Evolutionary conservation across 345 rosid genomes (phyloP), one percentile per base, ranked within the genome.

Genomic region (Erodium maritimum): DNA sequence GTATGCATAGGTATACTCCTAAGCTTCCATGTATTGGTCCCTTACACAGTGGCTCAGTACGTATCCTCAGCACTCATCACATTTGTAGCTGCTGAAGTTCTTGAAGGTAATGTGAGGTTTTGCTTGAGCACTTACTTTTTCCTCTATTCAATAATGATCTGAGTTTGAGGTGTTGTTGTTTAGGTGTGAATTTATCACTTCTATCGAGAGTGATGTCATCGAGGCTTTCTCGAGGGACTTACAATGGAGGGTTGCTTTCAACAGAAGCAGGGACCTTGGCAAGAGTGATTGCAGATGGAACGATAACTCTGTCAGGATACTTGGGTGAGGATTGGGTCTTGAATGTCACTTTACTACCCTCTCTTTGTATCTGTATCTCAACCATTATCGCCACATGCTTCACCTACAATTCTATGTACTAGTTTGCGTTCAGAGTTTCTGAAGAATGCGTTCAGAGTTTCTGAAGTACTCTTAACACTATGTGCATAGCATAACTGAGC

Each of bases 201-300:
- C 83, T 94, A n/a, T 94, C 99, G 19, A 76, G 96, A 4, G 96
- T 94, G 34, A 90, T 94, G 99, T 90, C 99, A 4, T 87, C 99
- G 17, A 78, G 99, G 81, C 93, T 90, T 48, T 84, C 99, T 0
- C 85, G 87, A 0, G 97, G 99, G 72, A 94, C 99, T 23, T 94
- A 82, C 85, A 94, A 94, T 14, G 97, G 97, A 0, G 99, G 97
- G n/a, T 63, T 94, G 24, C 82, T 94, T 5, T 94, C 97, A 0
- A 94, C 97, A 4, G 97, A 94, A 77, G 97, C 99, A 0, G 97
- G 99, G 51, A 94, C 97, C 0, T 66, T 90, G 60, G 99, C 99
- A 50, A 77, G 99, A 19, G 97, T 90, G 11, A 81, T 94, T 22
- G 99, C 97, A 14, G 97, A 94, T 71, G 96, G 52, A 53, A 94